phyloP scores from a whole-genome alignment of 139 green algal species.

The Coelastrella sp. region DNA sequence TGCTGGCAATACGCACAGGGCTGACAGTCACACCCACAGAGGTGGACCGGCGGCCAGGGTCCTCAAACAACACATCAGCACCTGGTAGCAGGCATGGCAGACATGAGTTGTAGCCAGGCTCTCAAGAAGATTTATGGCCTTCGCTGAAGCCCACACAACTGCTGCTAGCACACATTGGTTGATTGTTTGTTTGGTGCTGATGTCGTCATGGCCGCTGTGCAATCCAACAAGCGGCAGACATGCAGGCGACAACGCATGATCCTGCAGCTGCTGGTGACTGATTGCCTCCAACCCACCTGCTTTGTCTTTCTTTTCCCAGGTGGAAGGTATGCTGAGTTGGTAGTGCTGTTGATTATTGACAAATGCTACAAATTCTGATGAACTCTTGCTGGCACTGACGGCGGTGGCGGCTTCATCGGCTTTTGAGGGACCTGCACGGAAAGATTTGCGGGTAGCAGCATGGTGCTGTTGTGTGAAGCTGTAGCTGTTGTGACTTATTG shows the following conservation, averaged over 20 bases:
- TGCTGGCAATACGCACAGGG: slow-evolving; percentile 70
- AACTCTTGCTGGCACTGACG: slow-evolving; percentile 4
- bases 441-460: too few relatives aligned
- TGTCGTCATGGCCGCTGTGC: not conserved
- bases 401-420: not conserved
- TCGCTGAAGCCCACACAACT: not conserved
- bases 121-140: not conserved
- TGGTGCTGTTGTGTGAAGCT: too few relatives aligned
- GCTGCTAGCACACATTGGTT: not conserved
- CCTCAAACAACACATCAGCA: slow-evolving; percentile 82
- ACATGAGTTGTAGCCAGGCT: too few relatives aligned
- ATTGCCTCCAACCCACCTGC: slow-evolving; percentile 31
- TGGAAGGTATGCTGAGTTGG: slow-evolving; percentile 43
- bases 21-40: slow-evolving; percentile 82
- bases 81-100: slow-evolving; percentile 50
- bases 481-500: too few relatives aligned
- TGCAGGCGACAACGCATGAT: too few relatives aligned
- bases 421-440: too few relatives aligned
- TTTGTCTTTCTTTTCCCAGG: slow-evolving; percentile 67
- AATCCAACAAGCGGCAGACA: not conserved
- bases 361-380: slow-evolving; percentile 11
- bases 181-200: too few relatives aligned
- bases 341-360: slow-evolving; percentile 58
- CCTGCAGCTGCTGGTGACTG: too few relatives aligned
- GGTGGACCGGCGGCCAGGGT: slow-evolving; percentile 69